Conservation (phyloP, 1,284 basidiomycete species). For the Sphagnurus paluster region DNA sequence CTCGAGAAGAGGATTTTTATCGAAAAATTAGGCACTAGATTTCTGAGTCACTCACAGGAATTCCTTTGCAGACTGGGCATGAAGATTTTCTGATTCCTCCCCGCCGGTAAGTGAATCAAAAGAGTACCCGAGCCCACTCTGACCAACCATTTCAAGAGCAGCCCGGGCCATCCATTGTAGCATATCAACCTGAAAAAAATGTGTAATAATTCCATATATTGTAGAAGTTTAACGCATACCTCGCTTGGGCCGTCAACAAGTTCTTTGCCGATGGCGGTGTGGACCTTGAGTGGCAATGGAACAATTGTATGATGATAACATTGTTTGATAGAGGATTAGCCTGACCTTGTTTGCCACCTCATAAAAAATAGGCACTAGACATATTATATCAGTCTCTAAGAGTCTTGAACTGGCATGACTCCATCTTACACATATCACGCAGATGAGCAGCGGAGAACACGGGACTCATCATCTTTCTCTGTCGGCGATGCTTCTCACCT, state of each 20-base stretch:
- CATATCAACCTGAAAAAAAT: constrained; percentile 8
- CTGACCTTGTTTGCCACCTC: constrained; percentile 33
- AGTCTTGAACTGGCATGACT: not conserved
- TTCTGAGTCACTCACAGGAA: not conserved
- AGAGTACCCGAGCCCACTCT: constrained; percentile 32
- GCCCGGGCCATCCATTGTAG: constrained; percentile 7
- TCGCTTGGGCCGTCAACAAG: constrained; percentile 13
- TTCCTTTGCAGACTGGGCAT: constrained; percentile 1
- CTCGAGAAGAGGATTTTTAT: too few species aligned
- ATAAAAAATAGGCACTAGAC: constrained; percentile 34
- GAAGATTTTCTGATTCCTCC: not conserved
- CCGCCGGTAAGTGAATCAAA: constrained; percentile 28
- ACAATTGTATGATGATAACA: not conserved
- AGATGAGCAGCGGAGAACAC: constrained; percentile 46
- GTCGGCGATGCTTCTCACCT: constrained; percentile 42
- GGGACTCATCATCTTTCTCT: constrained; percentile 48
- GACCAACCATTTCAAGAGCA: constrained; percentile 19
- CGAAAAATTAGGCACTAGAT: constrained; percentile 9
- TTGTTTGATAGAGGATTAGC: too few species aligned
- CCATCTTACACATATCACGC: constrained; percentile 31
- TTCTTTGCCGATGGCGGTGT: constrained; percentile 8
- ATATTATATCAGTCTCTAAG: not conserved
- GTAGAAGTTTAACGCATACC: too few species aligned
- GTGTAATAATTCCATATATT: constrained; percentile 5
- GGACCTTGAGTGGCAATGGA: constrained; percentile 6